Evolutionary conservation across 257 asterid species (phyloP), one percentile per base, ranked within the genome.

Genomic region (Pogostemon cablin): DNA sequence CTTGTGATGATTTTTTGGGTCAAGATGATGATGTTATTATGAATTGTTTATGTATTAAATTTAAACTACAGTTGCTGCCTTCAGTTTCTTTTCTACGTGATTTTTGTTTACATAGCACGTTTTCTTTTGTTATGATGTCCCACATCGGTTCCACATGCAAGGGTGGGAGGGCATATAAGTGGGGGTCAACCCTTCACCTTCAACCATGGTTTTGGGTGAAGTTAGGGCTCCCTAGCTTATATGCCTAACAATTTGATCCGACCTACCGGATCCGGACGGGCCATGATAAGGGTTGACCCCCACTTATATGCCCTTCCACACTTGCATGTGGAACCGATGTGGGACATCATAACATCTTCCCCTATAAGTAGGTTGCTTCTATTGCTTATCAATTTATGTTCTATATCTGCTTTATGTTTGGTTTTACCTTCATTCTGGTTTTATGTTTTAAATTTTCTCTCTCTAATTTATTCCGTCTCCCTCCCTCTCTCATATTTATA

Each of bases 401-500:
- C 17, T 39, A 2, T 39, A 67, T 68, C 10, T 42, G 10, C 39
- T 11, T 40, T 52, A 11, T 49, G 4, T 60, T 60, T 8, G 38
- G 6, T 32, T 25, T 7, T 10, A 9, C 5, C 17, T 47, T 3
- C 40, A 17, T 56, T 71, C 43, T 35, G 8, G 8, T 44, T 71
- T 57, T 35, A 4, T 17, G 63, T 49, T 9, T 44, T 50, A 49
- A 47, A 37, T 72, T 62, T 60, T 42, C 4, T 10, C 39, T 72
- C 35, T 48, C 40, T 17, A 50, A 20, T 35, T 39, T 59, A 25
- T 25, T 25, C 32, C 32, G 0, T 32, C 55, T 35, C 53, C 5
- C 53, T 40, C 34, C 10, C 17, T 76, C 63, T 67, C 25, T 48
- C 57, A 25, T 47, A 49, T 7, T 55, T 61, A 9, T 50, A n/a